A percentile compares a stretch with the other conserved stretches of the same genome.
Conservation (phyloP, 2,329 filamentous ascomycete species). For the Triangularia setosa region DNA sequence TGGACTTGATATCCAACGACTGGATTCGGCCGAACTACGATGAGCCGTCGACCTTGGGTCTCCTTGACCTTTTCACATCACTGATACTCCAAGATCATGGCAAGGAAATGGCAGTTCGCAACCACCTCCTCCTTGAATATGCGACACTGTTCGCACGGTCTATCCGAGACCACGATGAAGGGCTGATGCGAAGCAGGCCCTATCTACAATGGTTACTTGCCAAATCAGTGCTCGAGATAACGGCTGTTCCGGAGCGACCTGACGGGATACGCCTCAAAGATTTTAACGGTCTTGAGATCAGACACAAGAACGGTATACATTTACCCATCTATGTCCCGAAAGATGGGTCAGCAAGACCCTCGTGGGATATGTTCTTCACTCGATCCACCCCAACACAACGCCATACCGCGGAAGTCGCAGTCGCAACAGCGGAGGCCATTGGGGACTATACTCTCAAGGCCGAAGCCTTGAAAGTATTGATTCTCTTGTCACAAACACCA, state of each 20-base stretch:
- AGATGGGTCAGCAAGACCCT: conserved; percentile 8
- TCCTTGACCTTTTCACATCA: not conserved
- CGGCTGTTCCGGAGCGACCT: not conserved
- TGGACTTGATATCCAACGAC: not conserved
- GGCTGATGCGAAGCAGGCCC: not conserved
- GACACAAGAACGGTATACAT: not conserved
- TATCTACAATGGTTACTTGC: not conserved
- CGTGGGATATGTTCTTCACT: conserved; percentile 16
- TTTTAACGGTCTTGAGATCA: conserved; percentile 2
- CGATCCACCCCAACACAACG: conserved; percentile 2
- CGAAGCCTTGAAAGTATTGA: conserved; percentile 15
- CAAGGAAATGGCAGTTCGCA: not conserved
- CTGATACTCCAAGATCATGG: not conserved
- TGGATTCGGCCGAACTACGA: not conserved
- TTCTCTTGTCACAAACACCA: conserved; percentile 14
- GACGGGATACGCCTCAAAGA: not conserved
- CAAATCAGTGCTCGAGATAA: not conserved
- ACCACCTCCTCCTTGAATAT: not conserved
- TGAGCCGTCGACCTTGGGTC: not conserved
- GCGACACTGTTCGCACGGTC: not conserved
- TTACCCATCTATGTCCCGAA: conserved; percentile 20
- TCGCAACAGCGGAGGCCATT: conserved; percentile 7
- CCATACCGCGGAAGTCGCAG: conserved; percentile 11
- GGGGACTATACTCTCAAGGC: conserved; percentile 18
- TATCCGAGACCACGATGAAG: not conserved